Base-by-base conservation (phyloP, 1,284 basidiomycete species). In the Cryptococcus maquisensis region DNA sequence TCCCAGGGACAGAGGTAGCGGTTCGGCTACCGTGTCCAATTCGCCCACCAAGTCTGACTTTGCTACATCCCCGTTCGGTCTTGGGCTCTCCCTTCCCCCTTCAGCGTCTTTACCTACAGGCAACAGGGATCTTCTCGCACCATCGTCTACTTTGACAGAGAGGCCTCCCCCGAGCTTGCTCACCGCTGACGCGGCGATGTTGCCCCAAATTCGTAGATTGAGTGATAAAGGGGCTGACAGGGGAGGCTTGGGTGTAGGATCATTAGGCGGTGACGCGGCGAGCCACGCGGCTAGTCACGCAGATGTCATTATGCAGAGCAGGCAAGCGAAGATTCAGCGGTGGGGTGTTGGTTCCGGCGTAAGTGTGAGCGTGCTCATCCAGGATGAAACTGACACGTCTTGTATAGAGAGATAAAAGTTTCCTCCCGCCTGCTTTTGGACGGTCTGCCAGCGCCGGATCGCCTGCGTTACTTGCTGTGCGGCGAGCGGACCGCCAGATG, bases 301-400 rank as follows among this genome's bases (percentile, higher is more conserved):
- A 0, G 77, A 76, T 55, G 79, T 81, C 73, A 81, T 81, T 60
- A 73, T 81, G 59, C 79, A 81, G 57, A 79, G 76, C 49, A 71
- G 81, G 21, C 77, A 78, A 35, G 81, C 80, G 32, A 82, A 82
- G 61, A 70, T 81, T 58, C 78, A 80, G 51, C 75, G 80, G 49
- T 82, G 81, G 81, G 68, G 75, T 55, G 49, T 55, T 2, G 68
- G 65, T 44, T 57, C 66, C 0, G 61, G 62, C 21, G 61, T 47
- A 45, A 51, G 32, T 23, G 12, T 9, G 15, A 9, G n/a, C 32
- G 32, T 20, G 40, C 21, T 38, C 4, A 16, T 9, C 23, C 20
- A 21, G 48, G 15, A 21, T 20, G 3, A 26, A 21, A 21, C 49
- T 54, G 50, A 54, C 46, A 35, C 6, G 35, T 21, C 15, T 15